Conservation (phyloP, 2,329 filamentous ascomycete species). For the Blastomyces silverae region DNA sequence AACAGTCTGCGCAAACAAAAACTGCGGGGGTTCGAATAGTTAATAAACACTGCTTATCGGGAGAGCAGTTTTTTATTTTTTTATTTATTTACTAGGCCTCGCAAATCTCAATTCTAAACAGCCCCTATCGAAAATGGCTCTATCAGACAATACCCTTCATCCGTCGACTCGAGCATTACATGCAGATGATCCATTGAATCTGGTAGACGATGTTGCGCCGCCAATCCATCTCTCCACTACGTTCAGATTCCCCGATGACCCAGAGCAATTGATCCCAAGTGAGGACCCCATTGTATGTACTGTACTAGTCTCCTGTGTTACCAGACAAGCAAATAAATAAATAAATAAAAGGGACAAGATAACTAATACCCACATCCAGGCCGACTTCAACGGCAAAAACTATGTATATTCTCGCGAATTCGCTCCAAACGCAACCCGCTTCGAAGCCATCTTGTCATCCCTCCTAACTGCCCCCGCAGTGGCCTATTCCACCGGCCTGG, state of each 20-base stretch:
- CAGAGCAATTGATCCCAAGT: slow-evolving; percentile 53
- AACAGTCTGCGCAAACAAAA: too few relatives aligned
- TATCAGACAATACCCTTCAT: background rate
- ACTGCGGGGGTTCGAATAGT: too few relatives aligned
- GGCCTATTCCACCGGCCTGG: slow-evolving; percentile 74
- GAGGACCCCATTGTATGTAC: slow-evolving; percentile 31
- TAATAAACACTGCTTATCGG: too few relatives aligned
- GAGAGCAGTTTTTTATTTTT: too few relatives aligned
- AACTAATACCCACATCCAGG: background rate
- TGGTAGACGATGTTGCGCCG: background rate
- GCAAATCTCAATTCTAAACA: too few relatives aligned
- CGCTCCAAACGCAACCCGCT: slow-evolving; percentile 72
- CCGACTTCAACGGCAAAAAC: background rate
- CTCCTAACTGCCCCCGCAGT: slow-evolving; percentile 59
- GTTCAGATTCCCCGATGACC: slow-evolving; percentile 70
- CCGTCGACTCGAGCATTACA: background rate
- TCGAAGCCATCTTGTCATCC: slow-evolving; percentile 72
- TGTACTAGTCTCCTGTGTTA: too few relatives aligned
- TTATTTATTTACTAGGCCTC: too few relatives aligned
- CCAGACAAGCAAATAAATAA: background rate
- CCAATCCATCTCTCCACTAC: slow-evolving; percentile 58
- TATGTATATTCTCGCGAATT: slow-evolving; percentile 71
- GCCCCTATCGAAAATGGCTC: background rate
- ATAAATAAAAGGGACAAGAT: background rate
- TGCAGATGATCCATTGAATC: background rate